Conservation (phyloP, 73 alveolate species). For the Tetrahymena thermophila region DNA sequence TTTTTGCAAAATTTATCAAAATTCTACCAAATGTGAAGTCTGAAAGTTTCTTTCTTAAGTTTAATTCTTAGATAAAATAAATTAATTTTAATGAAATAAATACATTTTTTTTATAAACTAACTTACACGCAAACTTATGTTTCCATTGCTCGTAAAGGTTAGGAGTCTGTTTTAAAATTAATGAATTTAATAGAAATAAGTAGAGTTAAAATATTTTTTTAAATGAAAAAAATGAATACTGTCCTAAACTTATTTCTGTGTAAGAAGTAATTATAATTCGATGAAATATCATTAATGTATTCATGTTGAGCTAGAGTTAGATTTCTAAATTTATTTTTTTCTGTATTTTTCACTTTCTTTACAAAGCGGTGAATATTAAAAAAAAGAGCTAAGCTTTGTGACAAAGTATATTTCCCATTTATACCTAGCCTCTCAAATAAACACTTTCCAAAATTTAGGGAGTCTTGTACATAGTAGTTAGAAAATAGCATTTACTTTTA, state of each 20-base stretch:
- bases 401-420: not conserved
- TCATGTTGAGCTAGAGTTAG: not conserved
- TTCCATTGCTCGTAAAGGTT: not conserved
- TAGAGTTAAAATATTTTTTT: not conserved
- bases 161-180: not conserved
- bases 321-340: not conserved
- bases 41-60: not conserved
- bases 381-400: not conserved
- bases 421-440: not conserved
- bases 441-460: not conserved
- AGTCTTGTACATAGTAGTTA: not conserved
- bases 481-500: too few species aligned
- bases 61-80: not conserved
- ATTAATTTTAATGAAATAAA: not conserved
- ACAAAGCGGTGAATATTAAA: not conserved
- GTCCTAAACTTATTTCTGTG: not conserved
- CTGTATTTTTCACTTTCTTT: not conserved
- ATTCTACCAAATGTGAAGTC: not conserved
- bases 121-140: not conserved
- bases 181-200: not conserved
- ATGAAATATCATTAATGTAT: not conserved
- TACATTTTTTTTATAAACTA: not conserved
- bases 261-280: not conserved
- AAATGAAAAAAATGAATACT: too few species aligned
- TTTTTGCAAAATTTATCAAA: not conserved